Evolutionary conservation across 306 rosid species (phyloP).

Genomic region (Dryas octopetala): DNA sequence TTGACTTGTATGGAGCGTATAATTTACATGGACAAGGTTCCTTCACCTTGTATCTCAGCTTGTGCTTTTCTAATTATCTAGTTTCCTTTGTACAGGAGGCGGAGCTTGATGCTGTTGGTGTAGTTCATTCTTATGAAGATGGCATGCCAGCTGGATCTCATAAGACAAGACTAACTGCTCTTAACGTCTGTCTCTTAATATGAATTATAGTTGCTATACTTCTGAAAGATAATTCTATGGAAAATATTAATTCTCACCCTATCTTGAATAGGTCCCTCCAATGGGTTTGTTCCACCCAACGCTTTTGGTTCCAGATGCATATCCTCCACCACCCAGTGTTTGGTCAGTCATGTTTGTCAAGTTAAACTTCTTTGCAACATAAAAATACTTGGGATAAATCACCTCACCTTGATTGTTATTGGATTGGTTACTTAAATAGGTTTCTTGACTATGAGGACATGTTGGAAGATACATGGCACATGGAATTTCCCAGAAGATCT

Average conservation of each 20-base stretch:
- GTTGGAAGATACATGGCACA: conserved; percentile 90
- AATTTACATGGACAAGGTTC: background rate
- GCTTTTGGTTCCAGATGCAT: conserved; percentile 86
- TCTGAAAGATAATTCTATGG: conserved; percentile 7
- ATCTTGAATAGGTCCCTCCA: conserved; percentile 71
- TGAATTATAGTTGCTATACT: conserved; percentile 26
- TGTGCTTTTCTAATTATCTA: conserved; percentile 11
- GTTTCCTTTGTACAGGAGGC: conserved; percentile 62
- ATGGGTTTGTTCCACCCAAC: conserved; percentile 93
- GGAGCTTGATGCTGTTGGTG: conserved; percentile 65
- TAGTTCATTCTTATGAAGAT: conserved; percentile 89
- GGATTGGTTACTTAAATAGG: conserved; percentile 43
- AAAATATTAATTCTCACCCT: conserved; percentile 18
- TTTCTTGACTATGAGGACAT: conserved; percentile 84
- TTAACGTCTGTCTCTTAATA: conserved; percentile 52
- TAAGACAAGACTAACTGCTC: conserved; percentile 79
- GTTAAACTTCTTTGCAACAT: conserved; percentile 16
- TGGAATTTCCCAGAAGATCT: conserved; percentile 75
- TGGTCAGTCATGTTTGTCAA: conserved; percentile 53
- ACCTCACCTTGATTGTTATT: conserved; percentile 11
- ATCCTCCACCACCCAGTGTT: conserved; percentile 92
- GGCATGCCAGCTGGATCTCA: conserved; percentile 73
- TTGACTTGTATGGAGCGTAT: background rate
- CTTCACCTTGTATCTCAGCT: conserved; percentile 23
- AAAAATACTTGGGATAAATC: background rate